Evolutionary conservation across 768 basidiomycete genomes (phyloP), one percentile per base, ranked within the genome.

Genomic region (Tylopilus rubrobrunneus): DNA sequence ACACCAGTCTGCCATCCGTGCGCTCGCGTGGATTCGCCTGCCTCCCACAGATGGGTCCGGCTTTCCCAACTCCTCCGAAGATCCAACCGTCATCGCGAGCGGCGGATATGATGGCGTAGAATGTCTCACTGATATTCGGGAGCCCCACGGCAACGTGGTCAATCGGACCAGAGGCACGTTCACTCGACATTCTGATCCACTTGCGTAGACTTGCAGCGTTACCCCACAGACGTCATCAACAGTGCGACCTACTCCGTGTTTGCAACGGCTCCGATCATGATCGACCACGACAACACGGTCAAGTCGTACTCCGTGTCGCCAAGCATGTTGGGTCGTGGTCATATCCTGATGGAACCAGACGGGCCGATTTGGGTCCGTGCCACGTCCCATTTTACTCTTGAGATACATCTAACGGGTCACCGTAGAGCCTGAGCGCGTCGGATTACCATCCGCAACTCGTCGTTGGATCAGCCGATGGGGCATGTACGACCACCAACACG

Each of bases 371-470:
- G 89, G 92, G 93, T 94, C 57, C 21, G 83, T 72, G n/a, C 19
- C 1, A 8, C 48, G n/a, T 40, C 5, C 25, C 1, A 25, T 5
- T 25, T 33, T 31, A 10, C 11, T 37, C 5, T 28, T 5, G 17
- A 21, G 21, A 14, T 7, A 7, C 1, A 11, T 28, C n/a, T 44
- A 45, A 54, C 41, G 7, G 27, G 4, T 46, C 4, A 15, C 15
- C 17, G 14, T 62, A 95, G 94, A 81, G 78, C 51, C 68, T 94
- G 27, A 74, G 78, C 51, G 76, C 84, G 1, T 96, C 94, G 0
- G 89, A 96, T 44, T 87, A 86, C 62, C 96, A 98, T 62, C 86
- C 92, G 6, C 90, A 93, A 66, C 71, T 96, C 5, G 89, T 87
- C 0, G 80, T 87, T 14, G 89, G 86, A 7, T 84, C 87, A 7